These are phyloP conservation scores for Diversispora epigaea DNA, from an alignment of 192 early-diverging fungal genomes.

Conservation along the genomic window DNA sequence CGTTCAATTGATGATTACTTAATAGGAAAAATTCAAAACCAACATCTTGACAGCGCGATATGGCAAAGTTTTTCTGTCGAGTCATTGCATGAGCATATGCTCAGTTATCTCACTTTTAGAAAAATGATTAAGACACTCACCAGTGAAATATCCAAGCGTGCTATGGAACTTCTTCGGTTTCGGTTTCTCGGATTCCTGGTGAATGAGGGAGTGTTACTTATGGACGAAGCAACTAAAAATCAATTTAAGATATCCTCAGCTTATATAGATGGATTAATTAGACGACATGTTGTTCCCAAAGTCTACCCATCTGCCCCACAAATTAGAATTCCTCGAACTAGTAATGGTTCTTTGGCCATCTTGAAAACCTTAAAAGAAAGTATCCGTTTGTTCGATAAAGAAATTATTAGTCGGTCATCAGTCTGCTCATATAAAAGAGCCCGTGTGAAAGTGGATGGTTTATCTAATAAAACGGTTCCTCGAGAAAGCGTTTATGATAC, in stretches of 20 bases:
- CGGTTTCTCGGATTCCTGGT: slow-evolving; percentile 21
- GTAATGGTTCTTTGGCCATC: slow-evolving; percentile 28
- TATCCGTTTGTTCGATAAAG: slow-evolving; percentile 35
- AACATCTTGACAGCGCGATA: background rate
- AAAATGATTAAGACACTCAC: slow-evolving; percentile 23
- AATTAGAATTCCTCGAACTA: slow-evolving; percentile 20
- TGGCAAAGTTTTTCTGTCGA: slow-evolving; percentile 14
- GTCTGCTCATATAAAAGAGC: slow-evolving; percentile 31
- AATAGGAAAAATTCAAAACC: background rate
- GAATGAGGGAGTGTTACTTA: slow-evolving; percentile 15
- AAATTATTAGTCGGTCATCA: slow-evolving; percentile 17
- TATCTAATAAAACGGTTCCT: slow-evolving; percentile 24
- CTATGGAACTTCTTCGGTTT: slow-evolving; percentile 32
- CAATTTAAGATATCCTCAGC: slow-evolving; percentile 22
- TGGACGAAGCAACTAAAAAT: background rate
- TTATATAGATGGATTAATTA: slow-evolving; percentile 21
- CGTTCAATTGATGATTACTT: background rate
- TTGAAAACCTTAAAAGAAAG: slow-evolving; percentile 31
- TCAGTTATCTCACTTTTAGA: slow-evolving; percentile 24
- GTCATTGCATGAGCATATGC: background rate
- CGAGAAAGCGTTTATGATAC: slow-evolving; percentile 36
- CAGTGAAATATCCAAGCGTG: slow-evolving; percentile 14
- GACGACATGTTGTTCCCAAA: slow-evolving; percentile 7
- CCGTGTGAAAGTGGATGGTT: slow-evolving; percentile 12
- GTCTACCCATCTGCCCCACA: slow-evolving; percentile 6